These are phyloP conservation scores for Pestalotiopsis sp. DNA, from an alignment of 2,329 filamentous ascomycete genomes.

Conservation along the genomic window DNA sequence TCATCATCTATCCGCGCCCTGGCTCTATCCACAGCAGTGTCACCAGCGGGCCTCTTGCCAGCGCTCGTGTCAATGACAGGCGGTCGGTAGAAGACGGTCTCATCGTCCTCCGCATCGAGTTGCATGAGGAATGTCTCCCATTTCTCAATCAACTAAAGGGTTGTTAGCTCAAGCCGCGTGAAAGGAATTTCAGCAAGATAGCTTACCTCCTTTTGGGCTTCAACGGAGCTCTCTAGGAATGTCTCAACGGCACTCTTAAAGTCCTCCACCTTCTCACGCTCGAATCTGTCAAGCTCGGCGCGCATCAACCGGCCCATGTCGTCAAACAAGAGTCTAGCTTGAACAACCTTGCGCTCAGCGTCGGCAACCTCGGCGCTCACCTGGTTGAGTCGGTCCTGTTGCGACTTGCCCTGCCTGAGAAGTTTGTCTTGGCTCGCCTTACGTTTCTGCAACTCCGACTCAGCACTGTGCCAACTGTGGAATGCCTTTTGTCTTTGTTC, in stretches of 20 bases:
- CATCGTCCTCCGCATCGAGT: slow-evolving; percentile 90
- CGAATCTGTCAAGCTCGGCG: slow-evolving; percentile 88
- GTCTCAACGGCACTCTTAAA: slow-evolving; percentile 99
- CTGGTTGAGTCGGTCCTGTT: slow-evolving; percentile 93
- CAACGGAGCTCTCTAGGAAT: slow-evolving; percentile 93
- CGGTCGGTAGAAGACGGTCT: slow-evolving; percentile 66
- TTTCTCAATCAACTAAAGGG: slow-evolving; percentile 70
- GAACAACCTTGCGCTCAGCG: slow-evolving; percentile 89
- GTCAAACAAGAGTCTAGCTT: slow-evolving; percentile 87
- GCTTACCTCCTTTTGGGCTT: slow-evolving; percentile 95
- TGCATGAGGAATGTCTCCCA: slow-evolving; percentile 99
- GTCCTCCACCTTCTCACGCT: slow-evolving; percentile 97
- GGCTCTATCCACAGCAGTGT: slow-evolving; percentile 64
- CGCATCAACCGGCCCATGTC: slow-evolving; percentile 97
- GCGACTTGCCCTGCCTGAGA: slow-evolving; percentile 90
- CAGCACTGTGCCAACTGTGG: slow-evolving; percentile 89
- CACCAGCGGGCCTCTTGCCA: slow-evolving; percentile 46
- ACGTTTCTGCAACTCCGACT: slow-evolving; percentile 88
- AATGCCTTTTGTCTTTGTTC: slow-evolving; percentile 92
- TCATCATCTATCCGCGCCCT: slow-evolving; percentile 63
- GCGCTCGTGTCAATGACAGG: slow-evolving; percentile 56
- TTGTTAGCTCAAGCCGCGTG: slow-evolving; percentile 20
- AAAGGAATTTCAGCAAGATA: not conserved
- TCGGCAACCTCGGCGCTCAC: slow-evolving; percentile 93
- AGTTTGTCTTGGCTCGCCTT: slow-evolving; percentile 90